Conservation (phyloP, 2,329 filamentous ascomycete species). For the Nemania bipapillata region DNA sequence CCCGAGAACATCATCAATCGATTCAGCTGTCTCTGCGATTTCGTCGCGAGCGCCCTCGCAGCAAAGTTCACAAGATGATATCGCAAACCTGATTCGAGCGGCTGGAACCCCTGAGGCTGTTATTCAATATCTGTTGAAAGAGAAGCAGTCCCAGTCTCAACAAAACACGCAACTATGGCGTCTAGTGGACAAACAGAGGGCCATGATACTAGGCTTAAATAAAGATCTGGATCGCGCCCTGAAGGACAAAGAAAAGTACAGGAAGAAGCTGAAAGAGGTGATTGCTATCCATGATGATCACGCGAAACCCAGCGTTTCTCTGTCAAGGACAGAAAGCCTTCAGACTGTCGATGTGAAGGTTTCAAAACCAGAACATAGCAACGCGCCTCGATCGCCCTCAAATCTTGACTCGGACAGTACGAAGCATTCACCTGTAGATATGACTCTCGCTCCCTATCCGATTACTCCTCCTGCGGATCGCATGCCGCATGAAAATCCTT, state of each 20-base stretch:
- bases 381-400: conserved; percentile 60
- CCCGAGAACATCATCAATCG: conserved; percentile 86
- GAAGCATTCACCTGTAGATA: conserved; percentile 68
- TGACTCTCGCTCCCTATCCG: conserved; percentile 70
- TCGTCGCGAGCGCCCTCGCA: conserved; percentile 70
- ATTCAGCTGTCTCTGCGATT: conserved; percentile 86
- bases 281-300: conserved; percentile 54
- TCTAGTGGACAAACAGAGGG: conserved; percentile 92
- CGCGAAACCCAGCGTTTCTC: conserved; percentile 38
- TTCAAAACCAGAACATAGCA: conserved; percentile 50
- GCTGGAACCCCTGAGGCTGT: conserved; percentile 91
- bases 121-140: conserved; percentile 86
- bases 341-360: conserved; percentile 43
- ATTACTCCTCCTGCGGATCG: conserved; percentile 71
- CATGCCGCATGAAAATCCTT: conserved; percentile 52
- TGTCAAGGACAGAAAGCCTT: conserved; percentile 41
- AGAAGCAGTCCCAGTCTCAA: conserved; percentile 86
- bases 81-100: conserved; percentile 79
- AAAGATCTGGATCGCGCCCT: conserved; percentile 90
- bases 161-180: conserved; percentile 96
- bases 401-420: conserved; percentile 62
- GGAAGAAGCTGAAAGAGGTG: conserved; percentile 86
- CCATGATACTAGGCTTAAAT: conserved; percentile 92
- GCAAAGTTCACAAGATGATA: conserved; percentile 74
- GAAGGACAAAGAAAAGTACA: conserved; percentile 94